Base-by-base conservation (phyloP, 1,284 basidiomycete species). In the Heterobasidion occidentale region DNA sequence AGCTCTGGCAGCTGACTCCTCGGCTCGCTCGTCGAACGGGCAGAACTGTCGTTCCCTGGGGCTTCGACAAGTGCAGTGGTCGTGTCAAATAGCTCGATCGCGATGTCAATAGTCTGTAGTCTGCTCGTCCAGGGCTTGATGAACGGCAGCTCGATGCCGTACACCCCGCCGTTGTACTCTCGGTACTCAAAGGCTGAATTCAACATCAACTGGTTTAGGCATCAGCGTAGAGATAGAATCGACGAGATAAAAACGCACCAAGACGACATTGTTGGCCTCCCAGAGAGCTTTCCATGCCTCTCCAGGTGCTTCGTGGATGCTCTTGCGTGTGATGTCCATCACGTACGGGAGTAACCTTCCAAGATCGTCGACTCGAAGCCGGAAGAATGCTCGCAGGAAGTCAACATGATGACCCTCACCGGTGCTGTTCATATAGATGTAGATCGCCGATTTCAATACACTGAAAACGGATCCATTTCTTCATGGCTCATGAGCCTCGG, bases 71-170 rank as follows among this genome's bases (percentile, higher is more conserved):
- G 69, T 59, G 76, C 77, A 58, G 75, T 81, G 0, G 90, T 91
- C 1, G 80, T 70, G 53, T 86, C 80, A 65, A 94, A 95, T 19
- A 95, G 77, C 49, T 79, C 78, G 47, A 89, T 77, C 3, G 92
- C 72, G 27, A 86, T 77, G 51, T 91, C 84, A 55, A 97, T 81
- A 49, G 91, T 70, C 0, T 73, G 69, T 7, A 80, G 75, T 61
- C 77, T 77, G 67, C 84, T 92, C 2, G 93, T 92, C 96, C 96
- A 99, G 1, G 92, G 83, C 61, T 88, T 83, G 56, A 81, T 77
- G 74, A 87, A 83, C 0, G 86, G 86, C 36, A 79, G 73, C 12
- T 83, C 77, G 52, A 98, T 76, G 33, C 90, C 90, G 67, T 98
- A 99, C 7, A 88, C 77, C 3, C 77, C 77, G 3, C 79, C 67